A percentile compares a stretch with the other conserved stretches of the same genome.
Evolutionary conservation across 129 eudicot species (phyloP).

Genomic region (Centella asiatica): DNA sequence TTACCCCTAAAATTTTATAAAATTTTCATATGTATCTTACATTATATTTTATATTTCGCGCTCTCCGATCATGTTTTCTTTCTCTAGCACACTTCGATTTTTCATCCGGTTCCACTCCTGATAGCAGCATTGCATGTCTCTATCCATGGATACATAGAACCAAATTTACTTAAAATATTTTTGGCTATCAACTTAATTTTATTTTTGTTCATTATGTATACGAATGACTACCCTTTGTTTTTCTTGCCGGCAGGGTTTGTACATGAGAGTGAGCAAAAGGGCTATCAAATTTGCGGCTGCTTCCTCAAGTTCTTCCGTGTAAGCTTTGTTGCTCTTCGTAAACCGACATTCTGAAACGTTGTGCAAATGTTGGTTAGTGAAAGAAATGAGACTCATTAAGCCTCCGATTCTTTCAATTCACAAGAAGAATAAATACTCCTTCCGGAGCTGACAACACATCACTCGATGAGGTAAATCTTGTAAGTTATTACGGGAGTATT

Average conservation of each 20-base stretch:
- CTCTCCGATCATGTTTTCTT: too few relatives aligned
- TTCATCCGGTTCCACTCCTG: too few relatives aligned
- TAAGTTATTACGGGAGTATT: neutral
- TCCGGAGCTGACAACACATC: neutral
- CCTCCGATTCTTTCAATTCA: neutral
- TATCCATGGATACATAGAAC: neutral
- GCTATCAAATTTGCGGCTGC: slow-evolving; percentile 23
- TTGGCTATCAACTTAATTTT: neutral
- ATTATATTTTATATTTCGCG: too few relatives aligned
- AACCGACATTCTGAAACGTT: neutral
- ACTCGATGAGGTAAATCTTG: slow-evolving; percentile 2
- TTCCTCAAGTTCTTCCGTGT: slow-evolving; percentile 26
- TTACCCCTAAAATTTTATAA: too few relatives aligned
- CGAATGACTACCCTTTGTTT: slow-evolving; percentile 5
- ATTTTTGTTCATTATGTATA: neutral
- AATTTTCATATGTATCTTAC: too few relatives aligned
- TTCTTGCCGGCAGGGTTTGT: slow-evolving; percentile 95
- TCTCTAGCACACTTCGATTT: too few relatives aligned
- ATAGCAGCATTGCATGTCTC: neutral
- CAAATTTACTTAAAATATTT: neutral
- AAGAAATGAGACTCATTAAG: neutral
- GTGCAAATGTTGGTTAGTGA: neutral
- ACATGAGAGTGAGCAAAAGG: slow-evolving; percentile 70
- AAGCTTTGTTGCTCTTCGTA: slow-evolving; percentile 15
- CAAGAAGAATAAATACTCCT: neutral